phyloP scores from a whole-genome alignment of 148 eudicot genomes.

The Gaultheria prostrata region DNA sequence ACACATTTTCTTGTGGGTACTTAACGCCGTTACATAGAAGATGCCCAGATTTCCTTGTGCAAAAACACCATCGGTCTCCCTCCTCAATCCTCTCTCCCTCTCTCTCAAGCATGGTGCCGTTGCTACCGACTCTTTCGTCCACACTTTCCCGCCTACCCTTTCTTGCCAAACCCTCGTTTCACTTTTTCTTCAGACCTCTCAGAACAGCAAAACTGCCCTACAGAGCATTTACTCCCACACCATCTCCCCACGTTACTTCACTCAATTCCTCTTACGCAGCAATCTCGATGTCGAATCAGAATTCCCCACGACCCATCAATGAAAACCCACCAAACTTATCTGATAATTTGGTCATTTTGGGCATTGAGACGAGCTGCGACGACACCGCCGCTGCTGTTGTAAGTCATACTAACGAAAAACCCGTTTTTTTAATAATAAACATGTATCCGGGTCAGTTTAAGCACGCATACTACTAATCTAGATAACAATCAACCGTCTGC shows the following conservation, averaged over 20 bases:
- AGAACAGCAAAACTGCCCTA: slow-evolving; percentile 4
- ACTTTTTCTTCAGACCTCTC: slow-evolving; percentile 18
- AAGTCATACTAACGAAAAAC: slow-evolving; percentile 18
- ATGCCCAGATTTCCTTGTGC: not conserved
- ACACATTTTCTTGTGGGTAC: no score
- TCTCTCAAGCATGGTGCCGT: slow-evolving; percentile 11
- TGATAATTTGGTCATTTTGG: slow-evolving; percentile 60
- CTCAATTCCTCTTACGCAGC: slow-evolving; percentile 25
- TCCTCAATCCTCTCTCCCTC: not conserved
- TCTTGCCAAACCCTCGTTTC: slow-evolving; percentile 25
- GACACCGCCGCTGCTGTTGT: slow-evolving; percentile 94
- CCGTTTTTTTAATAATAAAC: no score
- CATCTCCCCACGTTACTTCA: slow-evolving; percentile 9
- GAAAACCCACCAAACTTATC: slow-evolving; percentile 13
- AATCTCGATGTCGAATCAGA: slow-evolving; percentile 24
- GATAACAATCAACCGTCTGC: no score
- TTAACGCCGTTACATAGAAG: no score
- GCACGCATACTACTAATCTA: no score
- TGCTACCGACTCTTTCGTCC: slow-evolving; percentile 27
- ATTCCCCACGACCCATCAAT: slow-evolving; percentile 22
- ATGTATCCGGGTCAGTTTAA: no score
- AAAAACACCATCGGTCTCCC: not conserved
- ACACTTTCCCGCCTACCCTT: slow-evolving; percentile 38
- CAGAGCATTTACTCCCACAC: slow-evolving; percentile 10
- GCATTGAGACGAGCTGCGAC: slow-evolving; percentile 89